phyloP scores from a whole-genome alignment of 768 basidiomycete species.

The Tephrocybe sp. region DNA sequence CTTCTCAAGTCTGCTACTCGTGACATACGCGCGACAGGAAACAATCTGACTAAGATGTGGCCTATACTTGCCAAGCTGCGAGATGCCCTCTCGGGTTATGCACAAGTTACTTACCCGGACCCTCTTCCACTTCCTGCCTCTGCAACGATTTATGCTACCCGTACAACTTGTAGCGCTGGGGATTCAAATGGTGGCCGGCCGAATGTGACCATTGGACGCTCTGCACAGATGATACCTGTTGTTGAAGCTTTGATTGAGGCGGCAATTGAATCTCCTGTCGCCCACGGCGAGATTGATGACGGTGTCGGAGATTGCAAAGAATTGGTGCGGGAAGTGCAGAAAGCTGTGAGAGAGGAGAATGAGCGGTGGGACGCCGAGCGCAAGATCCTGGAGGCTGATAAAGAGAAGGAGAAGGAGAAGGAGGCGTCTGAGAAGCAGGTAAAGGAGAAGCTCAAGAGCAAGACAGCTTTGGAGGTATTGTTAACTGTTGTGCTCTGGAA shows the following conservation, averaged over 20 bases:
- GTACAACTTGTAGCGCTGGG: conserved; percentile 40
- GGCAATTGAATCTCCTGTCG: conserved; percentile 41
- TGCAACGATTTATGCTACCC: conserved; percentile 41
- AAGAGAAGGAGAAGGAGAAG: not conserved
- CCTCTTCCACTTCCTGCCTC: conserved; percentile 56
- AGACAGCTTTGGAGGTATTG: conserved; percentile 9
- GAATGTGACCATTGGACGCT: conserved; percentile 29
- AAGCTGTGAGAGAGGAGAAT: conserved; percentile 54
- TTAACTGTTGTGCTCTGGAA: not conserved
- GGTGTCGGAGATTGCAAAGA: conserved; percentile 60
- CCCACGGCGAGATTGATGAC: conserved; percentile 63
- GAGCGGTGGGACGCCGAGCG: conserved; percentile 55
- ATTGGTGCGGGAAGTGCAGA: conserved; percentile 46
- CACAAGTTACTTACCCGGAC: conserved; percentile 44
- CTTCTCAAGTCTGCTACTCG: conserved; percentile 45
- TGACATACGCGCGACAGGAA: conserved; percentile 51
- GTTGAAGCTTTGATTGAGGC: conserved; percentile 58
- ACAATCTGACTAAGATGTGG: conserved; percentile 68
- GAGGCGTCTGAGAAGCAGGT: conserved; percentile 19
- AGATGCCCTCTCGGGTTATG: conserved; percentile 18
- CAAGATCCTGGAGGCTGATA: conserved; percentile 28
- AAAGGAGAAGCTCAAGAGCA: conserved; percentile 18
- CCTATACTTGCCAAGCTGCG: conserved; percentile 49
- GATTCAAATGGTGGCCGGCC: conserved; percentile 14
- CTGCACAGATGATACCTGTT: conserved; percentile 70